Conservation (phyloP, 306 rosid genomes). For the Quercus alba region DNA sequence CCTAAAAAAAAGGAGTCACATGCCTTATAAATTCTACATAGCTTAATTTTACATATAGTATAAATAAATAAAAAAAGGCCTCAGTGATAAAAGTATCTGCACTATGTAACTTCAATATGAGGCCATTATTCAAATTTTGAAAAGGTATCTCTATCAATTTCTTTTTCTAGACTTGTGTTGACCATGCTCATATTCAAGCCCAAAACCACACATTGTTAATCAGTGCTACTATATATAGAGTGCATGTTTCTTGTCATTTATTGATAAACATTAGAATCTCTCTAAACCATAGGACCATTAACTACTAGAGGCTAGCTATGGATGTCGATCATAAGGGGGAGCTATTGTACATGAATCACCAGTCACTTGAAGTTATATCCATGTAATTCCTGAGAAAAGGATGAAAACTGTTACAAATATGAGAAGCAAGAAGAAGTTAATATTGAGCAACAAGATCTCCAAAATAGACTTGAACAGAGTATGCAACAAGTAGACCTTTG, state of each 20-base stretch:
- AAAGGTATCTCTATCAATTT: background rate
- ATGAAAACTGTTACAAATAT: background rate
- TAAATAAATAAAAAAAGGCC: background rate
- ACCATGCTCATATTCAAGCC: no score
- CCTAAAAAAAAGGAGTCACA: background rate
- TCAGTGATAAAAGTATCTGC: no score
- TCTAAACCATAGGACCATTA: background rate
- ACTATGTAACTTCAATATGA: background rate
- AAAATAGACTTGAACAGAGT: background rate
- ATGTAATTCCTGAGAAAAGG: slow-evolving; percentile 62
- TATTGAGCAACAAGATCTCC: background rate
- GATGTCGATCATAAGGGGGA: background rate
- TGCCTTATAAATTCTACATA: background rate
- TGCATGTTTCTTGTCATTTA: background rate
- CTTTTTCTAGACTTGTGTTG: background rate
- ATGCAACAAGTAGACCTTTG: background rate
- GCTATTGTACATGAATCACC: background rate
- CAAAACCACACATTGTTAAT: background rate
- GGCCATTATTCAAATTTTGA: background rate
- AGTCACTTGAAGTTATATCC: slow-evolving; percentile 95
- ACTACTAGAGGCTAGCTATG: background rate
- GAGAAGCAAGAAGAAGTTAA: background rate
- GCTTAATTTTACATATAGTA: background rate
- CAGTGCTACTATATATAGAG: background rate
- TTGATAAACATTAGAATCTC: background rate